Evolutionary conservation across 495 filamentous ascomycete genomes (phyloP).

Genomic region (Aspergillus incahuasiensis): DNA sequence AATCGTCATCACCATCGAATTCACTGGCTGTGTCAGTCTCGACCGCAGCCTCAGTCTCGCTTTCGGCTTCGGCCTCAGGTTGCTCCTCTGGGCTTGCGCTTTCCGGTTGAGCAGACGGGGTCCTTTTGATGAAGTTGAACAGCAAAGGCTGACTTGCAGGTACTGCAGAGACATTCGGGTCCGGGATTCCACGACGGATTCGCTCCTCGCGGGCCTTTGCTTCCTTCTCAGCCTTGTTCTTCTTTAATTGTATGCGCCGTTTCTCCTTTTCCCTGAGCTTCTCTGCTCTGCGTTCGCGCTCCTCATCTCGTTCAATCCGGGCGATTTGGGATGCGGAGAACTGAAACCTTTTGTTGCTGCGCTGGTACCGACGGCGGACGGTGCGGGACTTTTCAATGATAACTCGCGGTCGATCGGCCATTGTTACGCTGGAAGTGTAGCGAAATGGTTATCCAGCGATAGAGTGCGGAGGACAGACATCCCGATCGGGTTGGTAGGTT

Average conservation of each 20-base stretch:
- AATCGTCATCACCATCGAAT: conserved; percentile 19
- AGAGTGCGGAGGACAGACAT: neutral
- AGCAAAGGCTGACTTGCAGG: conserved; percentile 46
- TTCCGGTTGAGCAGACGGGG: neutral
- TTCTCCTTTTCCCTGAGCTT: conserved; percentile 40
- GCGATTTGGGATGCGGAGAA: conserved; percentile 39
- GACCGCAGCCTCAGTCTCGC: neutral
- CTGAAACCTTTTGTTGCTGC: conserved; percentile 41
- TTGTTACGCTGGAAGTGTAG: neutral
- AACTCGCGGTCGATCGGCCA: conserved; percentile 31
- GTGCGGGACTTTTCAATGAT: conserved; percentile 44
- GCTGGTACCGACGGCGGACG: conserved; percentile 43
- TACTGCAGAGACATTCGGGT: conserved; percentile 36
- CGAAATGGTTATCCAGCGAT: neutral
- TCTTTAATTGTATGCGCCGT: conserved; percentile 36
- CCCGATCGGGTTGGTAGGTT: neutral
- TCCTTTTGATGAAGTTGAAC: conserved; percentile 36
- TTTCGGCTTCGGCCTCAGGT: neutral
- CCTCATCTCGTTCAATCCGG: conserved; percentile 44
- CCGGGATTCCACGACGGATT: conserved; percentile 37
- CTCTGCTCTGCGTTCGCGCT: conserved; percentile 35
- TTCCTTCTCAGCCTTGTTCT: conserved; percentile 43
- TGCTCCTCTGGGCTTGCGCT: neutral
- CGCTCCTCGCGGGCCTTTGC: conserved; percentile 39
- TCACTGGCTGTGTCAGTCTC: conserved; percentile 14